These are phyloP conservation scores for Syzygium malaccense DNA, from an alignment of 441 rosid genomes.

Conservation along the genomic window DNA sequence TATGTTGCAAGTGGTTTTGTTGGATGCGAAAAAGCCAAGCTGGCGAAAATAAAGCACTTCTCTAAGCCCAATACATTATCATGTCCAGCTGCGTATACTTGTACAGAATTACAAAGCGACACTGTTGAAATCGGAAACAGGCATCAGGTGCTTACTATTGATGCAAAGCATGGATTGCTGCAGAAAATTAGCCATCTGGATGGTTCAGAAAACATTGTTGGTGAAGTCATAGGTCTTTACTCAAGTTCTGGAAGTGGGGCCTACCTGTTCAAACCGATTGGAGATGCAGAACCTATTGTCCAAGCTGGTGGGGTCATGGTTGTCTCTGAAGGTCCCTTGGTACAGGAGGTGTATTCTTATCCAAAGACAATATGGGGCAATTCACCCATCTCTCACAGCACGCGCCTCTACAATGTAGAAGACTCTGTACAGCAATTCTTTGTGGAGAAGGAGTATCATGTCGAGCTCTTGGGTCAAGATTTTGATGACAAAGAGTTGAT, in stretches of 20 bases:
- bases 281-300: constrained; percentile 64
- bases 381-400: constrained; percentile 71
- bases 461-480: constrained; percentile 64
- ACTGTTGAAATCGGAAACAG: constrained; percentile 53
- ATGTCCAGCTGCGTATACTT: constrained; percentile 72
- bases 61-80: constrained; percentile 40
- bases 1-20: constrained; percentile 68
- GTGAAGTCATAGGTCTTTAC: constrained; percentile 79
- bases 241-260: constrained; percentile 85
- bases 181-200: constrained; percentile 40
- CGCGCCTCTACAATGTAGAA: constrained; percentile 65
- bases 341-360: constrained; percentile 80
- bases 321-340: constrained; percentile 61
- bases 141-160: constrained; percentile 70
- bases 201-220: constrained; percentile 43
- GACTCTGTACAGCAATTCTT: constrained; percentile 47
- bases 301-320: constrained; percentile 53
- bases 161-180: constrained; percentile 55
- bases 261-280: constrained; percentile 75
- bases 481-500: constrained; percentile 81
- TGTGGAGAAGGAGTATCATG: constrained; percentile 91
- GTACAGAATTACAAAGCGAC: constrained; percentile 53
- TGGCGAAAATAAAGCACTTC: constrained; percentile 47
- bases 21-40: constrained; percentile 81
- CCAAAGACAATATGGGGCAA: constrained; percentile 62